Base-by-base conservation (phyloP, 176 grass and related monocot species). In the Eremochloa ophiuroides region DNA sequence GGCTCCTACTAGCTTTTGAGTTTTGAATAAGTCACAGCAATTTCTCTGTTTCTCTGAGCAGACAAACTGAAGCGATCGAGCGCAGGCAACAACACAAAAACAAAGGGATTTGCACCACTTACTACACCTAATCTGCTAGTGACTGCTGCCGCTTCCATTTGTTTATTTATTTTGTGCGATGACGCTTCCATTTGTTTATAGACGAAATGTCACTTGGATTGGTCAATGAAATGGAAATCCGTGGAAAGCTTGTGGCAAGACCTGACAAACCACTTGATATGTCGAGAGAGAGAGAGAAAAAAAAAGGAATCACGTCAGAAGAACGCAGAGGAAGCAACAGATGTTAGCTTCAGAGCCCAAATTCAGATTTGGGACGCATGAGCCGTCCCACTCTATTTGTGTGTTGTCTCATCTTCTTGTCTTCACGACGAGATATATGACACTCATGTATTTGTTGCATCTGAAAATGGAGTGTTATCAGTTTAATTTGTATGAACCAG, bases 111-210 rank as follows among this genome's bases (percentile, higher is more conserved):
- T 10, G 5, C 26, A 18, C 39, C 26, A 27, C 69, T 30, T 48
- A 20, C 13, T 26, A 5, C 63, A 51, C 81, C 62, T 79, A 84
- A 88, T 84, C 30, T 67, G 60, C 29, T 74, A 68, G 68, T 38
- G 68, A 88, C 56, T 10, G 62, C 58, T 88, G 69, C 81, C 48
- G 60, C 69, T 74, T 74, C 38, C 50, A 40, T 60, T 88, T 74
- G 74, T 79, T 74, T 80, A 74, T 30, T n/a, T n/a, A n/a, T n/a
- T n/a, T n/a, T n/a, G n/a, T n/a, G n/a, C n/a, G n/a, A n/a, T n/a
- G n/a, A n/a, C 48, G 60, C 69, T 74, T 74, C 38, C 50, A 40
- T 60, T 88, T 74, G 74, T 79, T 74, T 80, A 74, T 30, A 28
- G 3, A 80, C 11, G 8, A 61, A 26, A 80, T n/a, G 46, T 74